These are phyloP conservation scores for Penicillium crustosum DNA, from an alignment of 2,329 filamentous ascomycete genomes.

Conservation along the genomic window DNA sequence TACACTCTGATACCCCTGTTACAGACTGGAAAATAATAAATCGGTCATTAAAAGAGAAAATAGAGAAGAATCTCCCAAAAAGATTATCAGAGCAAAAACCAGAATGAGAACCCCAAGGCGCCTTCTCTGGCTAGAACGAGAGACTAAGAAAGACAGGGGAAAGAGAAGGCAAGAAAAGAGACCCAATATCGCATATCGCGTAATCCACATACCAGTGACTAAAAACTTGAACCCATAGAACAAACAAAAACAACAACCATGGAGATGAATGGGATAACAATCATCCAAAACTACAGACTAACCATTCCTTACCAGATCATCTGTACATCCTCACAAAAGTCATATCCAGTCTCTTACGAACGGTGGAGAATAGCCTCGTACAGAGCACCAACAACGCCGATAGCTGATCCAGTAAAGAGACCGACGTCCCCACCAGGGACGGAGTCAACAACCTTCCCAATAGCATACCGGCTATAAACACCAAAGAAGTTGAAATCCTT, in stretches of 20 bases:
- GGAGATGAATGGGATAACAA: background rate
- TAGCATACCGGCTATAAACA: conserved; percentile 36
- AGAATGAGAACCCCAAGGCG: conserved; percentile 19
- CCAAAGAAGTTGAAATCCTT: conserved; percentile 45
- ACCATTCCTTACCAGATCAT: conserved; percentile 7
- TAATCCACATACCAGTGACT: conserved; percentile 24
- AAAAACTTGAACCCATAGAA: conserved; percentile 15
- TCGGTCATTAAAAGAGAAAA: conserved; percentile 7
- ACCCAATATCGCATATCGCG: conserved; percentile 22
- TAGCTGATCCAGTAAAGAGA: conserved; percentile 43
- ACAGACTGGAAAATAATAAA: background rate
- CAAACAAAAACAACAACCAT: background rate
- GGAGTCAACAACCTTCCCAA: conserved; percentile 39
- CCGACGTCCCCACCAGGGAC: conserved; percentile 42
- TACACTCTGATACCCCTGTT: background rate
- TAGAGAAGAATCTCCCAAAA: conserved; percentile 1
- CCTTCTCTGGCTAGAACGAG: conserved; percentile 26
- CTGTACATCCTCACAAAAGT: conserved; percentile 19
- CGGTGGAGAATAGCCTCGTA: conserved; percentile 50
- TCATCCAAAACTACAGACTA: background rate
- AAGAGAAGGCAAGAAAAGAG: conserved; percentile 8
- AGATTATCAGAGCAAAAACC: conserved; percentile 4
- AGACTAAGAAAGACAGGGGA: conserved; percentile 21
- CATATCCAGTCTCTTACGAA: conserved; percentile 23
- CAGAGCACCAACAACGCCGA: conserved; percentile 44